Percentiles rank a stretch among this genome's conserved stretches.
Evolutionary conservation across 805 yeast species (phyloP).

Genomic region (Kluyveromyces lactis): DNA sequence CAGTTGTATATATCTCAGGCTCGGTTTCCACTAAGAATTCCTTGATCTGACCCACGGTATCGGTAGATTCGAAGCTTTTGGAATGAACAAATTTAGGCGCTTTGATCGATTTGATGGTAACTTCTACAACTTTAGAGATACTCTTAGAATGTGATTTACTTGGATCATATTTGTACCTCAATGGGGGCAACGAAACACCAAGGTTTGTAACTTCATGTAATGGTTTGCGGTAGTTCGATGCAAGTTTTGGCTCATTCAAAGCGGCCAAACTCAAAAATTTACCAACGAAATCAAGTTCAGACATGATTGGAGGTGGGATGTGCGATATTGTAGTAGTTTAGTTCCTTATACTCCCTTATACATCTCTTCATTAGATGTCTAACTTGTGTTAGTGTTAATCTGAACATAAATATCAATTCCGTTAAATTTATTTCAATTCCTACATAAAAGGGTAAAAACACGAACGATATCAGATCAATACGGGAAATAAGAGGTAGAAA

Average conservation of each 20-base stretch:
- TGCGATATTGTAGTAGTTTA: too few species aligned
- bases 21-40: conserved; percentile 18
- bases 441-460: too few species aligned
- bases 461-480: too few species aligned
- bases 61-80: conserved; percentile 18
- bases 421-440: too few species aligned
- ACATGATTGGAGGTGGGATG: too few species aligned
- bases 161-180: conserved; percentile 33
- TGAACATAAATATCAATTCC: too few species aligned
- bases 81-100: conserved; percentile 55
- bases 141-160: conserved; percentile 9
- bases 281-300: conserved; percentile 39
- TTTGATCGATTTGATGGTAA: conserved; percentile 56
- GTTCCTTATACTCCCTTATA: too few species aligned
- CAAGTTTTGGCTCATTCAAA: conserved; percentile 31
- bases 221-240: conserved; percentile 24
- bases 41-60: conserved; percentile 30
- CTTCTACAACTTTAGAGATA: conserved; percentile 9
- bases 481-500: too few species aligned
- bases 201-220: conserved; percentile 28
- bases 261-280: conserved; percentile 42
- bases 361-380: too few species aligned
- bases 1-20: conserved; percentile 28
- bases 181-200: conserved; percentile 42
- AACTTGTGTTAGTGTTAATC: too few species aligned